Evolutionary conservation across 2,329 filamentous ascomycete species (phyloP), one percentile per base, ranked within the genome.

Genomic region (Thermomyces lanuginosus): DNA sequence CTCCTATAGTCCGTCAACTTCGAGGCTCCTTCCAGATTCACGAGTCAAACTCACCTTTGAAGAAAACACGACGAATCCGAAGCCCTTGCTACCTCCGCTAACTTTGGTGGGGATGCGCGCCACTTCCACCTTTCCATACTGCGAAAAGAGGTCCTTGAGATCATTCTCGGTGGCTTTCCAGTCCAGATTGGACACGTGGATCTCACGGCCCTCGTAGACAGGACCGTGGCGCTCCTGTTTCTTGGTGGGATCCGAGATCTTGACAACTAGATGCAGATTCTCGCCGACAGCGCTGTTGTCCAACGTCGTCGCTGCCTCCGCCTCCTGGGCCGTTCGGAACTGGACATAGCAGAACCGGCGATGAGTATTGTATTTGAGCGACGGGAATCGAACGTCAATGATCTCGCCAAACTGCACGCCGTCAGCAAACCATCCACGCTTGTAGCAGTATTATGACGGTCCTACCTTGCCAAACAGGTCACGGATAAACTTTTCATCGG

Each of bases 281-380:
- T 70, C 71, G 13, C 76, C 76, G 0, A 92, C 53, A 12, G 72
- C 48, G 30, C 65, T 73, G 14, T 76, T 76, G 43, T 93, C 66
- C 25, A 92, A 66, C 32, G 69, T 57, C 1, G 74, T 76, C 1
- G 84, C 84, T 25, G 68, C 70, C 20, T 70, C 63, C 1, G 83
- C 80, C 27, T 69, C 67, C n/a, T 64, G 63, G 2, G 66, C 53
- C 16, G 72, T 70, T 24, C 72, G 66, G 48, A 93, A 93, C n/a
- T 91, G 81, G 5, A 93, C 65, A 50, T 98, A 98, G 58, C 84
- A 93, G 57, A 98, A 98, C 13, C 89, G 76, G 16, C 89, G 79
- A 40, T 80, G 75, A 2, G 76, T 75, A 43, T 93, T 86, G 51
- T 68, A 83, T 48, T 91, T 91, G 27, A 98, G 67, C 30, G 82